Percentiles rank a stretch among this genome's conserved stretches.
Conservation (phyloP, 257 asterid genomes). For the Thymus mandschuricus region DNA sequence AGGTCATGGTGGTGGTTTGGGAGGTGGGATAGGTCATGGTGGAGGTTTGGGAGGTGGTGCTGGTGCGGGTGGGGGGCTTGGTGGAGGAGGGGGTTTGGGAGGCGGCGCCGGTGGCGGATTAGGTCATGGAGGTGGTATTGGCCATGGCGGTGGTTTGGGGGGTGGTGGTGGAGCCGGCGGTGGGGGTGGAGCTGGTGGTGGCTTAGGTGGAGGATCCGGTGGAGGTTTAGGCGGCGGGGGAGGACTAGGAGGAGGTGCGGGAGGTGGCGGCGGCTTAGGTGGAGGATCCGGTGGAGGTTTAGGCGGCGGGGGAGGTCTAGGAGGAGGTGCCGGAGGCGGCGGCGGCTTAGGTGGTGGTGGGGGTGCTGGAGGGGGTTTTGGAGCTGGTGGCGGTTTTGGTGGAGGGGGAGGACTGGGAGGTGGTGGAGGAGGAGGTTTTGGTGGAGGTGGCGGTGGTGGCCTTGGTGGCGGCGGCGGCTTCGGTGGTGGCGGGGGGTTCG, state of each 20-base stretch:
- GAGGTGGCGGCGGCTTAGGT: background rate
- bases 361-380: slow-evolving; percentile 5
- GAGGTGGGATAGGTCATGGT: slow-evolving; percentile 12
- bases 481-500: slow-evolving; percentile 32
- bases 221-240: slow-evolving; percentile 4
- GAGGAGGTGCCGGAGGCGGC: background rate
- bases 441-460: slow-evolving; percentile 20
- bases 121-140: slow-evolving; percentile 24
- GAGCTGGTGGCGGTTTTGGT: slow-evolving; percentile 14
- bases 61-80: slow-evolving; percentile 24
- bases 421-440: slow-evolving; percentile 21
- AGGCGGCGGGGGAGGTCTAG: background rate
- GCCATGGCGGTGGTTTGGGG: background rate
- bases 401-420: slow-evolving; percentile 12
- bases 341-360: slow-evolving; percentile 4
- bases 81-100: slow-evolving; percentile 23
- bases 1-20: slow-evolving; percentile 15
- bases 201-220: background rate
- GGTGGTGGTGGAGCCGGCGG: slow-evolving; percentile 5
- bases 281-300: background rate
- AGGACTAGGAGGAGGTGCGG: background rate
- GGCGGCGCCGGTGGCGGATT: slow-evolving; percentile 30
- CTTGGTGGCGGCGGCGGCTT: slow-evolving; percentile 30
- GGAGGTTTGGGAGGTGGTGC: background rate
- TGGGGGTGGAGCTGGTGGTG: background rate